A percentile compares a stretch with the other conserved stretches of the same genome.
These are phyloP conservation scores for Aureobasidium lini DNA, from an alignment of 2,329 filamentous ascomycete species.

Conservation along the genomic window DNA sequence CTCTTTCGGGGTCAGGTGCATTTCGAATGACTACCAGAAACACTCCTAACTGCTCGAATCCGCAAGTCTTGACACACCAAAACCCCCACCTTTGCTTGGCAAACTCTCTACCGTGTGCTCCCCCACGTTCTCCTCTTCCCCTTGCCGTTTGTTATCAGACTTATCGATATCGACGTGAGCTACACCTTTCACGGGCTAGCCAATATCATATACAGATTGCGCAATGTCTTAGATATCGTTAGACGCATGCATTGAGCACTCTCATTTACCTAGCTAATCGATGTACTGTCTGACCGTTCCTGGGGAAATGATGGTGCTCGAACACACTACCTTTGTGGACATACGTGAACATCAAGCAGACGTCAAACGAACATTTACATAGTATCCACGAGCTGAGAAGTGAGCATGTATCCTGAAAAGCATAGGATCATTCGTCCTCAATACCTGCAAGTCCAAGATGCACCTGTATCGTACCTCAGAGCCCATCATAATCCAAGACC, in stretches of 20 bases:
- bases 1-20: conserved; percentile 32
- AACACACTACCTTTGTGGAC: not conserved
- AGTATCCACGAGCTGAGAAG: too few relatives aligned
- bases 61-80: conserved; percentile 7
- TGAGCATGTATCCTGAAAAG: too few relatives aligned
- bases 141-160: not conserved
- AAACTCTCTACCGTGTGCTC: too few relatives aligned
- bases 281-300: not conserved
- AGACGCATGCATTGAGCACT: not conserved
- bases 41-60: not conserved
- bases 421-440: not conserved
- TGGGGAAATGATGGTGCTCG: not conserved
- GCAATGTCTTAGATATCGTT: not conserved
- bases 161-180: not conserved
- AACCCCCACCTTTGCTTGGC: conserved; percentile 6
- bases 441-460: too few relatives aligned
- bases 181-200: not conserved
- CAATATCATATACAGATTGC: not conserved
- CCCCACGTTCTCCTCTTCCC: not conserved
- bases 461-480: too few relatives aligned
- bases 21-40: conserved; percentile 15
- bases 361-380: not conserved
- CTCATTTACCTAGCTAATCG: not conserved
- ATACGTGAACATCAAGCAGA: not conserved
- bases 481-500: not conserved